Base-by-base conservation (phyloP, 148 eudicot species). In the Silene latifolia region DNA sequence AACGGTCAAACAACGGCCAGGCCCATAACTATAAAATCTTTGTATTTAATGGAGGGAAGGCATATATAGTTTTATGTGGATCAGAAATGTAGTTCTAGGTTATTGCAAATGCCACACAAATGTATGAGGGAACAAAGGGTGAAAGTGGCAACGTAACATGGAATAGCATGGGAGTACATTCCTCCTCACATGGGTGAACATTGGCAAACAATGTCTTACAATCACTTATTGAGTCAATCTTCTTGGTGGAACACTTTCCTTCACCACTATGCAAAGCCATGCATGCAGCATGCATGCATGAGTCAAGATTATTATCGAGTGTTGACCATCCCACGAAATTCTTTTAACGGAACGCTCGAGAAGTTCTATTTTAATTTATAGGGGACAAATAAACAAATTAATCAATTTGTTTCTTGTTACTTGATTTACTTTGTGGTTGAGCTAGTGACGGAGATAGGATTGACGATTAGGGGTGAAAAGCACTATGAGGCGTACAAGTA, bases 111-210 rank as follows among this genome's bases (percentile, higher is more conserved):
- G 25, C 24, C 42, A 32, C 72, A 32, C 72, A 69, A 57, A 42
- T 72, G 54, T 73, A 79, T 71, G 77, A 72, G 51, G 18, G 72
- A 39, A 39, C 8, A 39, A 39, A 39, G 44, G 44, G 60, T 72
- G 18, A 66, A 73, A 69, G n/a, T 24, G 75, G 23, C 56, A 65
- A 21, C 17, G 32, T n/a, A 71, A 53, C 47, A 65, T 25, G 54
- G 69, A 69, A 60, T 46, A 56, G 79, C 67, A 80, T 75, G 79
- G 79, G 76, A 63, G 72, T 35, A 80, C 72, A 80, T 71, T 65
- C 76, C 76, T 71, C 67, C 23, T 44, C 83, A 76, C 72, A 73
- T 80, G 80, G 71, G 9, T 32, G 59, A 67, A 76, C 72, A 73
- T 80, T 77, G 71, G 9, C 32, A 67, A 67, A 67, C 70, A 19